These are phyloP conservation scores for Leishmania arabica DNA, from an alignment of 208 protist genomes.

Conservation along the genomic window DNA sequence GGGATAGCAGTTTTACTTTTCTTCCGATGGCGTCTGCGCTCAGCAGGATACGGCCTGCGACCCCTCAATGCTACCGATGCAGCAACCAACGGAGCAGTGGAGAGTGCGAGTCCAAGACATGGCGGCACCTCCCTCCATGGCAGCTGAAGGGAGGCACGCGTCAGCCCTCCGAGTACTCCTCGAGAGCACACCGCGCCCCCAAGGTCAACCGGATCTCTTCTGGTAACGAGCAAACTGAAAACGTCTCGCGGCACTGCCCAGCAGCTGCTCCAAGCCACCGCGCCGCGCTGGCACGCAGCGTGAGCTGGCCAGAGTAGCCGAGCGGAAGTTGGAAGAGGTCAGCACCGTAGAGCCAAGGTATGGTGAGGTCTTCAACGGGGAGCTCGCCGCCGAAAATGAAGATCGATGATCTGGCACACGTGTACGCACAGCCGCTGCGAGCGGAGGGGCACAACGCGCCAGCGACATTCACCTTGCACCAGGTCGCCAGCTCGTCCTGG, in stretches of 20 bases:
- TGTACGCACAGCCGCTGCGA: conserved; percentile 64
- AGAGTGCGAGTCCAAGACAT: background rate
- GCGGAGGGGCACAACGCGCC: conserved; percentile 33
- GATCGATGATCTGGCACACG: conserved; percentile 47
- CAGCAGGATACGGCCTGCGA: background rate
- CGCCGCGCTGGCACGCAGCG: conserved; percentile 49
- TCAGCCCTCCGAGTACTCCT: conserved; percentile 9
- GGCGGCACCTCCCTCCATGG: background rate
- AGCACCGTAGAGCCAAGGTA: conserved; percentile 45
- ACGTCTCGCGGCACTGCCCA: background rate
- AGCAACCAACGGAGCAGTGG: background rate
- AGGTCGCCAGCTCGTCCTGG: background rate
- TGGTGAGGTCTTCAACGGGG: conserved; percentile 9
- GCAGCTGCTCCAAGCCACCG: conserved; percentile 36
- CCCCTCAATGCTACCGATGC: background rate
- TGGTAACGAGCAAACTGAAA: background rate
- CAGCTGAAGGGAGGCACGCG: background rate
- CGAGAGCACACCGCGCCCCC: background rate
- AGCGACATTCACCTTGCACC: conserved; percentile 30
- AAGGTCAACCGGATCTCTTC: background rate
- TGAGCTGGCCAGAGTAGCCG: conserved; percentile 37
- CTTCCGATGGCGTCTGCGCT: conserved; percentile 1
- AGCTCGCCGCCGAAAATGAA: conserved; percentile 80
- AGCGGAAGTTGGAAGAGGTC: conserved; percentile 64
- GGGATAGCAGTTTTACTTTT: background rate